Evolutionary conservation across 352 stramenopile genomes (phyloP), one percentile per base, ranked within the genome.

Genomic region (Aphanomyces euteiches): DNA sequence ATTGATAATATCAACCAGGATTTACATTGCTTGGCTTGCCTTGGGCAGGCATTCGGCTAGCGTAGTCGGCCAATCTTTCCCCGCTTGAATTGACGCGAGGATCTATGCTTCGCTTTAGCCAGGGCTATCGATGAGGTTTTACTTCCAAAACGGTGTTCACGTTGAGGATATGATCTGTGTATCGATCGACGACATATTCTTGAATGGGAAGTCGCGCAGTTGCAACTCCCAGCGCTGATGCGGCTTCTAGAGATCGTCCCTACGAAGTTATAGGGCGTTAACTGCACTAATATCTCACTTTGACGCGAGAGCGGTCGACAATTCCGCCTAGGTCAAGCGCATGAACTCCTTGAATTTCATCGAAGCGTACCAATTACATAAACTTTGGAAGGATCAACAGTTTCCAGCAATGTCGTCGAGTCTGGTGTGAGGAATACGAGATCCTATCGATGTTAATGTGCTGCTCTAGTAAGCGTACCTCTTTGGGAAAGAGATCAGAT

Each of bases 361-460:
- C 45, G 39, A 13, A 47, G 39, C 19, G 19, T 48, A 7, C 85
- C 85, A 56, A 93, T 90, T 47, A 93, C 82, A 56, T 93, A 93
- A 60, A 83, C 87, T 72, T 90, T 93, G 39, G 59, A 78, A 0
- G 73, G 48, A 10, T 93, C 85, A 47, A 91, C 77, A 57, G 76
- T 78, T 15, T 74, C 53, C 4, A 93, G 75, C 10, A 90, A 76
- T 71, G 86, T 90, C 2, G 81, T 74, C 13, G 85, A 88, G 72
- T 93, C 85, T 0, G 85, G 85, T 0, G 85, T 91, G 53, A 93
- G 63, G 75, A 91, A 93, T 21, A 93, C 82, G 4, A 93, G 69
- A n/a, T 84, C 65, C 76, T 79, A 60, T 28, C 34, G 10, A 63
- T 47, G 19, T n/a, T 13, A 56, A 17, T 34, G 10, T 39, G 21